Base-by-base conservation (phyloP, 2,329 filamentous ascomycete species). In the Coniosporium tulheliwenetii region DNA sequence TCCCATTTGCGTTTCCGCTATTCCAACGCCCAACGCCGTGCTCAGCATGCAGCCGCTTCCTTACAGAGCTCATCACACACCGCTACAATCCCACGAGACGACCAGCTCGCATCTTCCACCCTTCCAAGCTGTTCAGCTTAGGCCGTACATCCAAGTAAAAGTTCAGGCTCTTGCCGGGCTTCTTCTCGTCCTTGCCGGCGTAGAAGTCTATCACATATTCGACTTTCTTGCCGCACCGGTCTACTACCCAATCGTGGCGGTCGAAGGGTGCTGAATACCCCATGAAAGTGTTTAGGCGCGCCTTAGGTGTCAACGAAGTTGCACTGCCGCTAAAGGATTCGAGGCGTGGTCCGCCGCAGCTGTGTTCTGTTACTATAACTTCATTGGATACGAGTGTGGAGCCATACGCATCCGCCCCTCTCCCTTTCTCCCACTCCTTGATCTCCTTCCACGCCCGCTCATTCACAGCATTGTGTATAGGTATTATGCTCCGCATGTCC, bases 171-270 rank as follows among this genome's bases (percentile, higher is more conserved):
- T 63, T 63, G 42, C 57, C 61, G 26, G 43, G 48, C 52, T 46
- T 58, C 43, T 55, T 61, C 41, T 61, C 58, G 29, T 67, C 58
- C 50, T 69, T 75, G 0, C 91, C 91, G 5, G 85, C 78, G 57
- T 98, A 98, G 53, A 98, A 98, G 62, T 98, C 91, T 59, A 98
- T 98, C 33, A 98, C 81, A 58, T 98, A 98, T 52, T 96, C 91
- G 38, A 98, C 66, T 53, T 75, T 76, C 14, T 69, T 80, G 29
- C 83, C 89, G 56, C 91, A 96, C 39, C 91, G 72, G 62, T 98
- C 87, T 31, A 98, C 80, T 16, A 95, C 78, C 91, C 91, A 98
- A 60, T 98, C 91, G 59, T 98, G 91, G 26, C 91, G 71, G 63
- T 98, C 91, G 60, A 98, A 98, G 1, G 91, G 91, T 40, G 80